These are phyloP conservation scores for Fraxinus baroniana DNA, from an alignment of 305 asterid species.

Conservation along the genomic window DNA sequence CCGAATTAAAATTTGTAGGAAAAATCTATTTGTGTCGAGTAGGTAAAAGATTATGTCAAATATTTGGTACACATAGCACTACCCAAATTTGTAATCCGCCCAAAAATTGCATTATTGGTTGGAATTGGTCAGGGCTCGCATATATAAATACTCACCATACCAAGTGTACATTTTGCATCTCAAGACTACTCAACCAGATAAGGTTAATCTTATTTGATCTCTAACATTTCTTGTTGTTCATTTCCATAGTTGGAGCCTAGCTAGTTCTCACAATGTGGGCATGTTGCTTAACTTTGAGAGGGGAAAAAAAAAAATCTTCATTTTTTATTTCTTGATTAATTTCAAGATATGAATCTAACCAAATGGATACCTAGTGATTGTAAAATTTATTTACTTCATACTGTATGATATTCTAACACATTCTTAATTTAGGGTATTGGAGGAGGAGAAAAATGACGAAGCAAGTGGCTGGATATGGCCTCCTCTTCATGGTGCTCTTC, in stretches of 20 bases:
- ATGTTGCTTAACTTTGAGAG: neutral
- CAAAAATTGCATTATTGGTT: too few species aligned
- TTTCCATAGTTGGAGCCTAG: neutral
- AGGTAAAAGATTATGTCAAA: too few species aligned
- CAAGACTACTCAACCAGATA: neutral
- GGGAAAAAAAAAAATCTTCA: neutral
- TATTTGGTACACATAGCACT: too few species aligned
- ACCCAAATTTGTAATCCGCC: too few species aligned
- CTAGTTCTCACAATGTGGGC: neutral
- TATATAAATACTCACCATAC: neutral
- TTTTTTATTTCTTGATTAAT: neutral
- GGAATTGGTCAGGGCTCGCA: neutral
- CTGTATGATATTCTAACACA: neutral
- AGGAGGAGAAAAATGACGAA: neutral
- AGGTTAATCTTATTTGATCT: neutral
- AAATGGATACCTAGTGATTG: neutral
- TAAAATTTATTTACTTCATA: neutral
- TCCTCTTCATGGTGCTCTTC: constrained; percentile 7
- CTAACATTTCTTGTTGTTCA: neutral
- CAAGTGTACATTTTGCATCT: neutral
- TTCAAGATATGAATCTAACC: neutral
- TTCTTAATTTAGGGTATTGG: neutral
- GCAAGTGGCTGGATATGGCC: neutral
- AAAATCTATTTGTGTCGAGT: too few species aligned
- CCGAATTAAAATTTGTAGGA: too few species aligned